Evolutionary conservation across 2,329 filamentous ascomycete species (phyloP), one percentile per base, ranked within the genome.

Genomic region (Helicocarpus griseus): DNA sequence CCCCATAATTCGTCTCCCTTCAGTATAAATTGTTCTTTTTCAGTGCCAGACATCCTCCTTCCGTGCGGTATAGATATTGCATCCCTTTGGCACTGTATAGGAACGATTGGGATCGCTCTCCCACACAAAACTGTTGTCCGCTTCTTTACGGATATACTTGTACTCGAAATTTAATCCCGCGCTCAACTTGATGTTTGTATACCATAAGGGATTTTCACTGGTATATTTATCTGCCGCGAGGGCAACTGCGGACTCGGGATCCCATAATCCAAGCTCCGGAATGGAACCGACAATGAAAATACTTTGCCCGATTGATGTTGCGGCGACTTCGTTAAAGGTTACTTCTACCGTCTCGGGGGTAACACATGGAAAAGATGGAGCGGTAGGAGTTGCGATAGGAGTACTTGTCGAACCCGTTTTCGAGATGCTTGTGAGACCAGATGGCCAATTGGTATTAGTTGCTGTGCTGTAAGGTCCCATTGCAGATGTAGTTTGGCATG

Each of bases 251-350:
- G 67, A 71, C 40, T 56, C 61, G 0, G 77, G 71, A 53, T 81
- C 70, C 85, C 85, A 89, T 58, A 63, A 73, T 8, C 85, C 85
- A 6, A 89, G 76, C 28, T 76, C 70, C 1, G 73, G 60, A 45
- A 76, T 73, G 51, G 76, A 80, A 17, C 86, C 86, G 0, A 77
- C 73, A 11, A 89, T 65, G 64, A 82, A 85, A 61, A 89, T 74
- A 7, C 75, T 81, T 64, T 88, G 75, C 3, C 85, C 85, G 46
- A 65, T 80, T 2, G 61, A 62, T 0, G 85, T 88, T 1, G 69
- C 73, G 19, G 76, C 80, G 1, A 73, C 61, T 55, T 77, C 79
- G 45, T 80, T 71, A 67, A 89, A 87, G 0, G 80, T 80, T 6
- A 89, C 78, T 0, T 77, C 70, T 5, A 85, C 76, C 0, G 73